Base-by-base conservation (phyloP, 2,329 filamentous ascomycete genomes). In the Cryphonectria japonica region DNA sequence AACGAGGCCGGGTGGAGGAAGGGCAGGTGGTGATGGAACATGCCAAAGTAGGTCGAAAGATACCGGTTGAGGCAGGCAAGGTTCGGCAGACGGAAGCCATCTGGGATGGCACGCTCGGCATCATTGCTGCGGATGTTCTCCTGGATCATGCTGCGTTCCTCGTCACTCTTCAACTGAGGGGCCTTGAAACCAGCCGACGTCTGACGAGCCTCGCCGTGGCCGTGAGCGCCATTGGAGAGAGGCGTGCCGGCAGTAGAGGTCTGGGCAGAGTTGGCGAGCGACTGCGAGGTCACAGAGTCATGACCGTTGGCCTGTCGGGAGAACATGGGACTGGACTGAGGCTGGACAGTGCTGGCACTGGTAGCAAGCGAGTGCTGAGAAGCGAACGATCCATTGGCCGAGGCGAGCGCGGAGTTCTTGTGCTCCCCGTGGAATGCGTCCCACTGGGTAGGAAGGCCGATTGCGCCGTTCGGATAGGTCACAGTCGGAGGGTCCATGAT, bases 21-120 rank as follows among this genome's bases (percentile, higher is more conserved):
- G 1, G 96, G 96, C 78, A 98, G 83, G 79, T 99, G 96, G 77
- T 97, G 96, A 79, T 99, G 96, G 83, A 98, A 99, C 77, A 98
- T 85, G 79, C 93, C 94, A 82, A 98, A 99, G 85, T 98, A 99
- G 1, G 95, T 97, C 72, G 94, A 93, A 73, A 99, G 85, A 81
- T 97, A 97, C 74, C 94, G 90, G 83, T 99, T 98, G 79, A 98
- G 84, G 2, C 93, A 92, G 50, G 90, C 87, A 50, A 94, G 87
- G 75, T 88, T 91, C 7, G 96, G 96, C 62, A 98, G 87, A 75
- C 94, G 92, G 86, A 98, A 98, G 71, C 93, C 94, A 70, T 97
- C 94, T 22, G 94, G 90, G 70, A 98, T 91, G 62, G 92, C 91
- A 78, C 91, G 91, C 77, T 97, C 93, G 75, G 87, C 91, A 79